Evolutionary conservation across 164 flowering plant species (phyloP), one percentile per base, ranked within the genome.

Genomic region (Liriodendron chinense): DNA sequence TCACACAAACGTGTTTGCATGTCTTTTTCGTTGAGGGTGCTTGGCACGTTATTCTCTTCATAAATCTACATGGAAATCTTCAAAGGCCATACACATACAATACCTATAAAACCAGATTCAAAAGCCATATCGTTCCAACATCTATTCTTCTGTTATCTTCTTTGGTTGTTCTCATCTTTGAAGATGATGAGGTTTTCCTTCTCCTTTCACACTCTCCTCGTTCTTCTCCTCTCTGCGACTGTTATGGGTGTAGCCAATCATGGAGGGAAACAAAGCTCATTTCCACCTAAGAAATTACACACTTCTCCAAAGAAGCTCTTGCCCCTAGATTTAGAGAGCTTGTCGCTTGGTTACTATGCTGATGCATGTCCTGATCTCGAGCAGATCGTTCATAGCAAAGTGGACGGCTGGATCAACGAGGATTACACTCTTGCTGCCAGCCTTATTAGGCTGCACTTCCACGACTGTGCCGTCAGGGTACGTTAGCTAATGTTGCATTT

Each of bases 371-470:
- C 91, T 0, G 68, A 83, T 8, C 73, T 84, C 26, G 96, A 93
- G 67, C 70, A 68, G 72, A 91, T 91, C 21, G 80, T 93, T 22
- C 68, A 82, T 43, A 74, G 47, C 18, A 91, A 84, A 74, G 83
- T 91, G 2, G 68, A 56, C 4, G 81, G 84, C 24, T 88, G 87
- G 90, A 1, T 84, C 2, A 23, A 80, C 0, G 79, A 80, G 72
- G 94, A 93, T 70, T 12, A 21, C 76, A 86, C 90, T 13, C 65
- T 93, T 48, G 92, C 87, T 68, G 78, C 98, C 21, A 75, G 84
- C 70, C 85, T 93, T 84, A 72, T 93, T 2, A 83, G 96, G 78
- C 76, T 93, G 78, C 93, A 89, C 70, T 93, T 90, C 83, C 98
- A 88, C 64, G 94, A 93, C 72, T 89, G 92, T 49, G 81, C 85